Conservation (phyloP, 768 basidiomycete species). For the Filobasidium floriforme region DNA sequence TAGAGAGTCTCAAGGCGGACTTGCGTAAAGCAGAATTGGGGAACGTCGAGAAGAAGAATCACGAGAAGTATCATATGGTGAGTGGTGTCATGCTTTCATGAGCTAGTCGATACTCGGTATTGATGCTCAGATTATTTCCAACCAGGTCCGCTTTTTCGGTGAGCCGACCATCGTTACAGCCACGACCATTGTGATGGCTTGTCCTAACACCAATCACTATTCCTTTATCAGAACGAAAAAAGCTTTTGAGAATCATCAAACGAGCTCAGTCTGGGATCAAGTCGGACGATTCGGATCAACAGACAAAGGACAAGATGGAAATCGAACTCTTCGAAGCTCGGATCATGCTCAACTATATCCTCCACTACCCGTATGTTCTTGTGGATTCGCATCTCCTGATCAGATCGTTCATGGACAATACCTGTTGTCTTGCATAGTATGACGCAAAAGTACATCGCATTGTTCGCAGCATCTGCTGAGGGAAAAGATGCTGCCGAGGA, state of each 20-base stretch:
- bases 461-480: slow-evolving; percentile 56
- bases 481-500: slow-evolving; percentile 11
- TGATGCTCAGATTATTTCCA: not conserved
- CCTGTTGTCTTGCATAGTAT: slow-evolving; percentile 44
- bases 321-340: slow-evolving; percentile 57
- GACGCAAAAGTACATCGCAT: slow-evolving; percentile 75
- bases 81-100: slow-evolving; percentile 8
- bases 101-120: not conserved
- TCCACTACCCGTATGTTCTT: slow-evolving; percentile 52
- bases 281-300: slow-evolving; percentile 31
- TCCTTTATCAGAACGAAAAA: slow-evolving; percentile 84
- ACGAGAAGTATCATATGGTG: slow-evolving; percentile 70
- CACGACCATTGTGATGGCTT: too few species aligned
- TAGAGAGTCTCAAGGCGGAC: slow-evolving; percentile 61
- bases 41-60: slow-evolving; percentile 54
- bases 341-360: slow-evolving; percentile 83
- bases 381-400: not conserved
- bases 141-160: slow-evolving; percentile 82
- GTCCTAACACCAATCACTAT: not conserved
- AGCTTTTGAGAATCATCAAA: slow-evolving; percentile 67
- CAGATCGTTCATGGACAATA: too few species aligned
- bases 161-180: slow-evolving; percentile 16
- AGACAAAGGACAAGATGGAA: slow-evolving; percentile 48
- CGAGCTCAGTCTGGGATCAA: slow-evolving; percentile 25
- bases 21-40: slow-evolving; percentile 38